Evolutionary conservation across 163 green algal species (phyloP).

Genomic region (Chlamydomonas reinhardtii): DNA sequence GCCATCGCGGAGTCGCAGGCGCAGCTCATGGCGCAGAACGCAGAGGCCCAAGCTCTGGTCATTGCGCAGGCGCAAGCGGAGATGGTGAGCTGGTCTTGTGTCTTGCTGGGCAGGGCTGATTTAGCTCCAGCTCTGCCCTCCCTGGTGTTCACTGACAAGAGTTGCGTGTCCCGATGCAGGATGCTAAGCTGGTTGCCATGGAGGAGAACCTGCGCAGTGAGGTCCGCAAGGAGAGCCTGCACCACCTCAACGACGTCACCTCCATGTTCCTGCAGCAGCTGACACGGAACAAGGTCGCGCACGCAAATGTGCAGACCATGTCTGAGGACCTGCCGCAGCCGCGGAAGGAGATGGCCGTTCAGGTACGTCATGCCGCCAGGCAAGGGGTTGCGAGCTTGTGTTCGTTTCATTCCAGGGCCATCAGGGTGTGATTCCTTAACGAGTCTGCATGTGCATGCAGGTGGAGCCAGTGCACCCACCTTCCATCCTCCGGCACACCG

Average conservation of each 20-base stretch:
- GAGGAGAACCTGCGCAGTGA: conserved; percentile 48
- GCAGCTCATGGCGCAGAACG: background rate
- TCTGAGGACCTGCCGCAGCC: conserved; percentile 13
- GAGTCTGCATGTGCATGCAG: too few relatives aligned
- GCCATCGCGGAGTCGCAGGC: conserved; percentile 17
- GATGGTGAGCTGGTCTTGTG: conserved; percentile 9
- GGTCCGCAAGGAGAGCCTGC: conserved; percentile 51
- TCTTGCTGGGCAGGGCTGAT: background rate
- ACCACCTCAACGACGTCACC: conserved; percentile 54
- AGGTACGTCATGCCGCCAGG: background rate
- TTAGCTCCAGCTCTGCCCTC: background rate
- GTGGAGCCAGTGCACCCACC: background rate
- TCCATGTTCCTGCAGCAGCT: conserved; percentile 58
- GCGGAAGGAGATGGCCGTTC: conserved; percentile 29
- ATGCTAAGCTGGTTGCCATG: conserved; percentile 29
- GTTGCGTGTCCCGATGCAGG: conserved; percentile 11
- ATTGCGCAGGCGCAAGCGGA: conserved; percentile 29
- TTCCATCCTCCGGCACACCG: conserved; percentile 12
- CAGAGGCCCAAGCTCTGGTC: too few relatives aligned
- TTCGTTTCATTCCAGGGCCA: too few relatives aligned
- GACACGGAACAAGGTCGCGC: conserved; percentile 47
- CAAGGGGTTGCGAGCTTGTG: too few relatives aligned
- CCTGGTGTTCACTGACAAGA: too few relatives aligned
- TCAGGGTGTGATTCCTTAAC: too few relatives aligned
- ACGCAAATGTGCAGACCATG: conserved; percentile 52